Base-by-base conservation (phyloP, 2,329 filamentous ascomycete species). In the Septoria petroselini region DNA sequence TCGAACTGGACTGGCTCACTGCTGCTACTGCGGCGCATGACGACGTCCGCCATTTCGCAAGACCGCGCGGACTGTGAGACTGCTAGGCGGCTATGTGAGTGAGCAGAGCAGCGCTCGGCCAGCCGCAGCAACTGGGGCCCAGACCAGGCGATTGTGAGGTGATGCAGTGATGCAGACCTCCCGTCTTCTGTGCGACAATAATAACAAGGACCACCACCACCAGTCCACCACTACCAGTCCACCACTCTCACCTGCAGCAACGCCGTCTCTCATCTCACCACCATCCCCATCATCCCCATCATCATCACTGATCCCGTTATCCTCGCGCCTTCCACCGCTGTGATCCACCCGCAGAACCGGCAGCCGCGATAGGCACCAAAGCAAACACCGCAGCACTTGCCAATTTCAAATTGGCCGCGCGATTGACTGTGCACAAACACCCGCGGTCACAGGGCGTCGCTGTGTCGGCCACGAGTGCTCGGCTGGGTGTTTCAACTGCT, bases 321-420 rank as follows among this genome's bases (percentile, higher is more conserved):
- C 17, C 17, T 12, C 35, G 17, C 4, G 11, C 5, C 11, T 7
- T 12, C 6, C 35, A 12, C 15, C 35, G 17, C 21, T 6, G 19
- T 19, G 15, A 38, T 19, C 21, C n/a, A n/a, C n/a, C 35, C 19
- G 15, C 9, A 38, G 35, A 18, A 8, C 19, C 14, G 35, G 35
- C 35, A 38, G 9, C 35, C 35, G 35, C 17, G 15, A 15, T 11
- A n/a, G n/a, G n/a, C n/a, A n/a, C n/a, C n/a, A n/a, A 15, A 38
- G 35, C 35, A 38, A 38, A 38, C 35, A 38, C 17, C 4, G 35
- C 14, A 7, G 19, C 35, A 38, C 41, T 23, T 34, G 35, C 27
- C 44, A n/a, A 54, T 55, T 51, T 37, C 49, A 58, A 50, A 54
- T 58, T 21, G 21, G 47, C 49, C 41, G 34, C 30, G 37, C 38